Evolutionary conservation across 1,284 basidiomycete genomes (phyloP), one percentile per base, ranked within the genome.

Genomic region (Moniliophthora roreri): DNA sequence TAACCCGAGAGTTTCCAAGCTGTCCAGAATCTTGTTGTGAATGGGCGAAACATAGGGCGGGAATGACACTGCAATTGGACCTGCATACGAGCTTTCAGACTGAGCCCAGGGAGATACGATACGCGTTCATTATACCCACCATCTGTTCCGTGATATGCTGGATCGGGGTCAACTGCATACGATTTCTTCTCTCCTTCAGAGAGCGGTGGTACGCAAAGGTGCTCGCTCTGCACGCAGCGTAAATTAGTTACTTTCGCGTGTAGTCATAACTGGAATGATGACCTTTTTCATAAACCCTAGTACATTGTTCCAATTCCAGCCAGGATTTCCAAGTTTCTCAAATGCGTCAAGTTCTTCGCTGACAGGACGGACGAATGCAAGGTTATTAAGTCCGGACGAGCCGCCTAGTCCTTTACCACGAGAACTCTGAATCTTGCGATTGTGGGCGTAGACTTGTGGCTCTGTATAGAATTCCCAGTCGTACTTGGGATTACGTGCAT

Each of bases 221-320:
- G 37, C 32, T 50, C 49, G 18, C 38, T 50, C 49, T 50, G 21
- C 9, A 13, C 9, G 6, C 41, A 44, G 11, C 20, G 21, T 20
- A 24, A n/a, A n/a, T n/a, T 24, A 15, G 23, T 10, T 11, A 44
- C 20, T 20, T 16, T 44, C 13, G n/a, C 9, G 20, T 28, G 28
- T 10, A 28, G 13, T 4, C 23, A 4, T 10, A 45, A 6, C 10
- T 1, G 10, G 21, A 15, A n/a, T 38, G 2, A 20, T 44, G 13
- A 52, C 54, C 47, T 52, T 52, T 23, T 52, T 56, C 39, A 52
- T 48, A 15, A 49, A 56, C 34, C 35, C 35, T 1, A 56, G 45
- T 8, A 56, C 16, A 26, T 50, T 44, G 10, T 56, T 34, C 54
- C 54, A 56, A 24, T 56, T 56, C 54, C 54, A 56, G 10, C 47